Evolutionary conservation across 208 protist genomes (phyloP), one percentile per base, ranked within the genome.

Genomic region (Leishmania tarentolae): DNA sequence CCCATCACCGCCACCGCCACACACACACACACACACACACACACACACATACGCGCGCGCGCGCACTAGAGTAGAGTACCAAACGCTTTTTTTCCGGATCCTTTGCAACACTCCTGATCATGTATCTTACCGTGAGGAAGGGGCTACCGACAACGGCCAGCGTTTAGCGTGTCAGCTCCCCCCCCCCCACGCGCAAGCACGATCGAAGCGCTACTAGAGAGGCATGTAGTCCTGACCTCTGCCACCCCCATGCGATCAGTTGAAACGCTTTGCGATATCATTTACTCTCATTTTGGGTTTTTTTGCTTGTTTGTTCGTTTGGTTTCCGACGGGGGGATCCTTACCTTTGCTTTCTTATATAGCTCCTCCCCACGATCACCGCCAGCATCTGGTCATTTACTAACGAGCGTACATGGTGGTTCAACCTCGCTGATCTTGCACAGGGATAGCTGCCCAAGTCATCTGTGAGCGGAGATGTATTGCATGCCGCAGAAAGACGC

Each of bases 21-120:
- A n/a, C 24, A 28, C 56, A 61, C 56, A n/a, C 56, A 61, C 3
- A 61, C 28, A 24, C 56, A n/a, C 61, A n/a, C n/a, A n/a, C n/a
- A n/a, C n/a, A n/a, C n/a, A n/a, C 31, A 66, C 61, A n/a, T 6
- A 28, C 56, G n/a, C 56, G 15, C 56, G n/a, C 3, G n/a, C 28
- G 7, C 56, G 11, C 61, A 66, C 61, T 37, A 21, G 13, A 31
- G 61, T 8, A 13, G 40, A 19, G 61, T 66, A 68, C 42, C 47
- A 59, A 19, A 57, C 42, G 53, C 76, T 73, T 78, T 84, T 37
- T 70, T 56, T 65, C 40, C 81, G 80, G 40, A 75, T 76, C 52
- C 44, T 73, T 52, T 56, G 44, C 47, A 70, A 53, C 68, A 61
- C 19, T 73, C 13, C 57, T 63, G 57, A 63, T 63, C 28, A 63